Percentiles rank a stretch among this genome's conserved stretches.
phyloP scores from a whole-genome alignment of 352 stramenopile species.

The Globisporangium irregulare region DNA sequence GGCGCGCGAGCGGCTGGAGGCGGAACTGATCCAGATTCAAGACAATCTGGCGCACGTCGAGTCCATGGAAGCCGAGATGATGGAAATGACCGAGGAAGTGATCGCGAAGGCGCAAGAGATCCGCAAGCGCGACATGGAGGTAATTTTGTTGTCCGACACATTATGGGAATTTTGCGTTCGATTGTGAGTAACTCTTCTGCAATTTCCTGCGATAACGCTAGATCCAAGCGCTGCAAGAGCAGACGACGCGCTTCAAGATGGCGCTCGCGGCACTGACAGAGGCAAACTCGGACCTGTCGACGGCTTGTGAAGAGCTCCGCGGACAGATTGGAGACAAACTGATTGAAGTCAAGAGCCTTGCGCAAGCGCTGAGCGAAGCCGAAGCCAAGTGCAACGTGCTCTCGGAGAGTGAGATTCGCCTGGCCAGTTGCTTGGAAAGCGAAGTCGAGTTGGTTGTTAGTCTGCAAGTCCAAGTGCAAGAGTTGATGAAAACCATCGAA shows the following conservation, averaged over 20 bases:
- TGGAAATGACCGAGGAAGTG: conserved; percentile 75
- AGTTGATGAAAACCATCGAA: conserved; percentile 35
- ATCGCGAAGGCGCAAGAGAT: conserved; percentile 76
- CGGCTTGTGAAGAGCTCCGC: conserved; percentile 36
- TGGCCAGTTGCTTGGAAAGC: conserved; percentile 35
- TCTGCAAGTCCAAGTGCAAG: conserved; percentile 47
- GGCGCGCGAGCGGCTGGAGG: conserved; percentile 47
- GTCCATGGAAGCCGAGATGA: conserved; percentile 74
- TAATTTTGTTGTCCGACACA: conserved; percentile 12
- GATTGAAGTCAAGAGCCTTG: conserved; percentile 26
- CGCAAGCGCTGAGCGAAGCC: conserved; percentile 36
- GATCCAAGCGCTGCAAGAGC: conserved; percentile 53
- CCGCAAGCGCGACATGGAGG: conserved; percentile 51
- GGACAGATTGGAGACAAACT: conserved; percentile 33
- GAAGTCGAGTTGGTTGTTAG: conserved; percentile 38
- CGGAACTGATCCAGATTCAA: conserved; percentile 51
- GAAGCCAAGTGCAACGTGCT: conserved; percentile 55
- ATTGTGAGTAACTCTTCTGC: conserved; percentile 1
- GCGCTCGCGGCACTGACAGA: conserved; percentile 44
- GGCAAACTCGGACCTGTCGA: conserved; percentile 44
- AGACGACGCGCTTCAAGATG: conserved; percentile 39
- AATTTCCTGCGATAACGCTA: conserved; percentile 6
- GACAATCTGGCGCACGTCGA: conserved; percentile 61
- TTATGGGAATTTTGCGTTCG: conserved; percentile 1
- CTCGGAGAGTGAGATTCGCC: conserved; percentile 43